Percentiles rank a stretch among this genome's conserved stretches.
Evolutionary conservation across 768 basidiomycete genomes (phyloP).

Genomic region (Agaricus blazei): DNA sequence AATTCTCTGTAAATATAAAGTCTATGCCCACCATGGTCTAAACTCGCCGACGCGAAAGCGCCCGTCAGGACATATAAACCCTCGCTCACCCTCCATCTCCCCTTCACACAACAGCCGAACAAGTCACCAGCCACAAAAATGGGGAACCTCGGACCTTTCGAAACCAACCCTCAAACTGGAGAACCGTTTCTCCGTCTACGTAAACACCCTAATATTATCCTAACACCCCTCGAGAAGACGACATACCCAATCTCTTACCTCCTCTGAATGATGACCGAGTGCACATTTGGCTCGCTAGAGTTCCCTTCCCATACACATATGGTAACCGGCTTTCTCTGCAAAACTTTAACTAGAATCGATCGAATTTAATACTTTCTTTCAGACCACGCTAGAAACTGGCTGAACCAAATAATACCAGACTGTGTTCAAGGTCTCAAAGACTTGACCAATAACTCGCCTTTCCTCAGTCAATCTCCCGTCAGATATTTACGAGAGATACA

Average conservation of each 20-base stretch:
- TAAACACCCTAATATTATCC: constrained; percentile 47
- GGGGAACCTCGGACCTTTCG: constrained; percentile 18
- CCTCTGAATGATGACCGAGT: background rate
- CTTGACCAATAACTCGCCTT: constrained; percentile 23
- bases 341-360: too few species aligned
- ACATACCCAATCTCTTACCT: constrained; percentile 25
- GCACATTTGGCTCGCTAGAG: background rate
- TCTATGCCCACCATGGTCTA: too few species aligned
- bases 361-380: background rate
- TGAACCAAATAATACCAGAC: constrained; percentile 19
- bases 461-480: constrained; percentile 45
- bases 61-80: too few species aligned
- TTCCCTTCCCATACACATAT: constrained; percentile 47
- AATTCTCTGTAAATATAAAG: too few species aligned
- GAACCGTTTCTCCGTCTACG: constrained; percentile 47
- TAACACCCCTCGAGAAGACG: constrained; percentile 54
- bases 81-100: too few species aligned
- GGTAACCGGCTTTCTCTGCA: constrained; percentile 15
- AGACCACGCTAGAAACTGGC: constrained; percentile 32
- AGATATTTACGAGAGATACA: constrained; percentile 46
- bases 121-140: background rate
- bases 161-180: constrained; percentile 27
- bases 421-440: constrained; percentile 28
- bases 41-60: too few species aligned
- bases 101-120: too few species aligned